Evolutionary conservation across 1,139 yeast genomes (phyloP).

Genomic region (Saccharomyces pastorianus): DNA sequence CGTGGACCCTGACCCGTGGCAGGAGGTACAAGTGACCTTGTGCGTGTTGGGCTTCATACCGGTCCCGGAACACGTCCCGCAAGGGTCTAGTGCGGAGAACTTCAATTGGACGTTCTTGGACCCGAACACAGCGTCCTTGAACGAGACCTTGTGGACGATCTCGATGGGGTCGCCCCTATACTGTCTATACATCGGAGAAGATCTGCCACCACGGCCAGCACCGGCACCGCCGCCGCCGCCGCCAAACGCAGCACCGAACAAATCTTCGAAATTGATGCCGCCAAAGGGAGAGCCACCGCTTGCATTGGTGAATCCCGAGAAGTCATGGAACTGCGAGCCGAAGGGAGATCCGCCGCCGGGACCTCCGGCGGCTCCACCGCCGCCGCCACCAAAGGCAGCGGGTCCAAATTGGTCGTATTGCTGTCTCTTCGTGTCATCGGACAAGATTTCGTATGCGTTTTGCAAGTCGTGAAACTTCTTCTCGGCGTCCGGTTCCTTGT

Average conservation of each 20-base stretch:
- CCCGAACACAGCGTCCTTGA: slow-evolving; percentile 87
- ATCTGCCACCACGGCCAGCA: slow-evolving; percentile 32
- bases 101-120: slow-evolving; percentile 52
- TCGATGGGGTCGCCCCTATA: slow-evolving; percentile 88
- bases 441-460: slow-evolving; percentile 85
- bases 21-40: slow-evolving; percentile 72
- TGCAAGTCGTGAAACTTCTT: slow-evolving; percentile 85
- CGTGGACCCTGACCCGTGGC: slow-evolving; percentile 91
- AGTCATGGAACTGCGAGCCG: slow-evolving; percentile 40
- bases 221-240: slow-evolving; percentile 10
- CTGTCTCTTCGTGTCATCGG: slow-evolving; percentile 77
- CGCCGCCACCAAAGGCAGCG: slow-evolving; percentile 63
- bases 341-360: slow-evolving; percentile 42
- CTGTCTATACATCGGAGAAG: slow-evolving; percentile 46
- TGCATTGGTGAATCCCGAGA: slow-evolving; percentile 40
- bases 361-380: slow-evolving; percentile 38
- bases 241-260: slow-evolving; percentile 73
- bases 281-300: slow-evolving; percentile 30
- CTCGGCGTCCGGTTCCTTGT: slow-evolving; percentile 84
- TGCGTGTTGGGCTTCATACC: slow-evolving; percentile 76
- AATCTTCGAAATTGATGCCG: slow-evolving; percentile 70
- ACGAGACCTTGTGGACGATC: slow-evolving; percentile 60
- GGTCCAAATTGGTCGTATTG: slow-evolving; percentile 92
- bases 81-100: slow-evolving; percentile 68
- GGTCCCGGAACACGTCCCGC: slow-evolving; percentile 72